These are phyloP conservation scores for Excoecaria agallocha DNA, from an alignment of 345 rosid genomes.

Conservation along the genomic window DNA sequence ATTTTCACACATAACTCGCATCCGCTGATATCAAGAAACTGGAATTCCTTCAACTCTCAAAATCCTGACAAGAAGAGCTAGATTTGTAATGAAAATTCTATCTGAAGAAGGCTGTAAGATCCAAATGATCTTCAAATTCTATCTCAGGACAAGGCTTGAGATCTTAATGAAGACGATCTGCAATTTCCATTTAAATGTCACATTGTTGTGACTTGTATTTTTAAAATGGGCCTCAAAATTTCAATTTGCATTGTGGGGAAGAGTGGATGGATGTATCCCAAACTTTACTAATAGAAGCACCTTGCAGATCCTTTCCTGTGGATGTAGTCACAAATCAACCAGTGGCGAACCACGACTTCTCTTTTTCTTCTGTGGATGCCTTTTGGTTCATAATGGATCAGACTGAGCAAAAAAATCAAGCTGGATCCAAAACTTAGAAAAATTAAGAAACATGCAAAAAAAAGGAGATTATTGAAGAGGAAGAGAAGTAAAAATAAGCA, in stretches of 20 bases:
- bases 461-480: no score
- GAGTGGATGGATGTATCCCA: not conserved
- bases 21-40: slow-evolving; percentile 37
- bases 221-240: no score
- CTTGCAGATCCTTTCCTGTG: not conserved
- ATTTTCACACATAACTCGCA: slow-evolving; percentile 50
- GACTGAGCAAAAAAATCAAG: no score
- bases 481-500: not conserved
- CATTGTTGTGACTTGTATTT: not conserved
- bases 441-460: not conserved
- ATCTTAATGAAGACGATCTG: no score
- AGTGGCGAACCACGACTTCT: not conserved
- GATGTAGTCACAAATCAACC: not conserved
- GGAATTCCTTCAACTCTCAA: not conserved
- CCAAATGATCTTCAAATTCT: not conserved
- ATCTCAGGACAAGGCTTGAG: not conserved
- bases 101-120: not conserved
- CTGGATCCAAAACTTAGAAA: no score
- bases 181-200: not conserved
- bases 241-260: not conserved
- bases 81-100: no score
- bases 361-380: no score
- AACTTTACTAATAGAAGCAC: not conserved
- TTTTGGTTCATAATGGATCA: not conserved
- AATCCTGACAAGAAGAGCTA: no score